A percentile compares a stretch with the other conserved stretches of the same genome.
These are phyloP conservation scores for Puya raimondii DNA, from an alignment of 176 grass and related monocot genomes.

Conservation along the genomic window DNA sequence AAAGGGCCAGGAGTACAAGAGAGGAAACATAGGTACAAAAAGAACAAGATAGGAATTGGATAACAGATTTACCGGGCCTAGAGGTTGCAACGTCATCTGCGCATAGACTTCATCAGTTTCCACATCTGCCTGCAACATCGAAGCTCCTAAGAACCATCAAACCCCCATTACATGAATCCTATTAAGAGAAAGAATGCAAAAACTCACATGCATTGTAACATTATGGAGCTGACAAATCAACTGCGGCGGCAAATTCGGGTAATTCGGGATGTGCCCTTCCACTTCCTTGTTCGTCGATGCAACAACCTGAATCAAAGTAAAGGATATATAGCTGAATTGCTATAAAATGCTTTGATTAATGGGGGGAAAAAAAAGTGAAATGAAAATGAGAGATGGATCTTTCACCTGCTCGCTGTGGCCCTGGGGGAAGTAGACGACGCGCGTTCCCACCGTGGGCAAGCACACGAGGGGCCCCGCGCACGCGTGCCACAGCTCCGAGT, in stretches of 20 bases:
- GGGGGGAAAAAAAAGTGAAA: no score
- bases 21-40: neutral
- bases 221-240: conserved; percentile 13
- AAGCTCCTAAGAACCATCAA: neutral
- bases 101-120: conserved; percentile 17
- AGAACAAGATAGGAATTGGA: neutral
- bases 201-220: conserved; percentile 14
- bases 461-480: conserved; percentile 61
- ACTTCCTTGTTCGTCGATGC: conserved; percentile 2
- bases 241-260: conserved; percentile 4
- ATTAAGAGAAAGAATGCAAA: neutral
- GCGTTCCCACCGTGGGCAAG: conserved; percentile 54
- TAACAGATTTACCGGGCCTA: neutral
- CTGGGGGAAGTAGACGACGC: conserved; percentile 78
- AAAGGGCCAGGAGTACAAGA: no score
- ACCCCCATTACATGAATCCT: neutral
- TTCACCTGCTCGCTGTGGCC: conserved; percentile 76
- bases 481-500: conserved; percentile 76
- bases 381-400: neutral
- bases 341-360: neutral
- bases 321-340: neutral
- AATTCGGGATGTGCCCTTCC: neutral
- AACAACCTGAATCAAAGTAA: conserved; percentile 10
- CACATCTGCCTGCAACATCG: conserved; percentile 3
- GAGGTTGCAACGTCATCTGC: conserved; percentile 13